phyloP scores from a whole-genome alignment of 2,329 filamentous ascomycete species.

The Didymosphaeria variabile region DNA sequence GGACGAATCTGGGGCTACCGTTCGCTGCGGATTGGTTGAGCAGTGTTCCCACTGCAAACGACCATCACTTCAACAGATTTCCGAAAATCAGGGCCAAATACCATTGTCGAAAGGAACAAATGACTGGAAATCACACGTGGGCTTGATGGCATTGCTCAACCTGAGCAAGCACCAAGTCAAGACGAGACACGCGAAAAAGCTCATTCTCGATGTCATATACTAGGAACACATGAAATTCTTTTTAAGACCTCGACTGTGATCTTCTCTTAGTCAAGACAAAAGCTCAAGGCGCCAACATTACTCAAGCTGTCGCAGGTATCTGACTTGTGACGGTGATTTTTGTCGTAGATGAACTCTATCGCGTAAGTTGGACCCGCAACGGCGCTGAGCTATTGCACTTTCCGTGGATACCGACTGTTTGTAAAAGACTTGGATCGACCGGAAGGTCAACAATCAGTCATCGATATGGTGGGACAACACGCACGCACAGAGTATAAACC shows the following conservation, averaged over 20 bases:
- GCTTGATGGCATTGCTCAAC: background rate
- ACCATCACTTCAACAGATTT: background rate
- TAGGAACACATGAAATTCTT: background rate
- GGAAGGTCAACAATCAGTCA: no score
- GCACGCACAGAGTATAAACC: no score
- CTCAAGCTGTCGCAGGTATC: background rate
- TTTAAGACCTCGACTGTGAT: background rate
- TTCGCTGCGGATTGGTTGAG: background rate
- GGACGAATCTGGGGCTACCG: rapidly evolving
- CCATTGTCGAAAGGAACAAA: background rate
- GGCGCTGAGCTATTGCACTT: no score
- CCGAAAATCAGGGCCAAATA: background rate
- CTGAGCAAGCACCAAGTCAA: background rate
- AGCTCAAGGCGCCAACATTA: no score
- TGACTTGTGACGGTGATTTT: background rate
- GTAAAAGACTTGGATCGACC: no score
- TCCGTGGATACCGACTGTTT: no score
- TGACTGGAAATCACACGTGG: no score
- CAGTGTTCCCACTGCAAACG: background rate
- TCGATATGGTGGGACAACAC: no score
- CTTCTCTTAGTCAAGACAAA: background rate
- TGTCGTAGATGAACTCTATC: no score
- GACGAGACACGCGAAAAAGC: no score
- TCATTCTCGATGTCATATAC: no score
- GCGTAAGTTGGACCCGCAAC: no score